Evolutionary conservation across 768 basidiomycete genomes (phyloP).

Genomic region (Trametes cingulata): DNA sequence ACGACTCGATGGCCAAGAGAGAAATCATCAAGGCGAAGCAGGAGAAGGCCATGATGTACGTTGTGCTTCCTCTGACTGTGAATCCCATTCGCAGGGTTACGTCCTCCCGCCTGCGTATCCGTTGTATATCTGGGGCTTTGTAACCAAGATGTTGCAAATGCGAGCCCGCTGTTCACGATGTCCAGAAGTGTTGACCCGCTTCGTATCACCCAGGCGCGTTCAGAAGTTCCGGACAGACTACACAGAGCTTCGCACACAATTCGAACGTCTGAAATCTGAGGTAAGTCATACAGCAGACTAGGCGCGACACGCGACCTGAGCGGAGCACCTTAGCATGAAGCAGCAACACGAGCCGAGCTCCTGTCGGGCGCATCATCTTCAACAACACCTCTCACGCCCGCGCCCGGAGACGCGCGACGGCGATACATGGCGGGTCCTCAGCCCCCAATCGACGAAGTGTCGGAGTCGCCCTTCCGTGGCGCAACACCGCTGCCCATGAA

Average conservation of each 20-base stretch:
- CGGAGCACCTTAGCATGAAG: constrained; percentile 49
- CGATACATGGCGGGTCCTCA: constrained; percentile 49
- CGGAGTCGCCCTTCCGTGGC: constrained; percentile 85
- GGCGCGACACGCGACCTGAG: background rate
- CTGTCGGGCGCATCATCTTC: constrained; percentile 48
- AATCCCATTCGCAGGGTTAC: too few species aligned
- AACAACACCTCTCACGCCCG: constrained; percentile 37
- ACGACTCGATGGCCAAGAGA: constrained; percentile 93
- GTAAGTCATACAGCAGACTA: constrained; percentile 34
- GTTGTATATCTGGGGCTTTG: too few species aligned
- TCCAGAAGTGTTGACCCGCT: background rate
- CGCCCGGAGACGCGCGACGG: constrained; percentile 63
- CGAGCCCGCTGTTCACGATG: too few species aligned
- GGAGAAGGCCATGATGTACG: constrained; percentile 92
- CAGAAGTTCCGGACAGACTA: constrained; percentile 92
- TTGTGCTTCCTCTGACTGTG: constrained; percentile 7
- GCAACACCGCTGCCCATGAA: constrained; percentile 53
- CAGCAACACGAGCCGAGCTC: constrained; percentile 64
- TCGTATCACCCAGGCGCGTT: constrained; percentile 63
- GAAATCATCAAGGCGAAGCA: constrained; percentile 96
- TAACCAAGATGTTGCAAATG: too few species aligned
- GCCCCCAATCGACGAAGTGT: constrained; percentile 40
- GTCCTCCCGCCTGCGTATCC: too few species aligned
- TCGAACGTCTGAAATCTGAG: constrained; percentile 74
- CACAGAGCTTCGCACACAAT: constrained; percentile 75